Base-by-base conservation (phyloP, 768 basidiomycete genomes). In the Leccinum subtestaceum region DNA sequence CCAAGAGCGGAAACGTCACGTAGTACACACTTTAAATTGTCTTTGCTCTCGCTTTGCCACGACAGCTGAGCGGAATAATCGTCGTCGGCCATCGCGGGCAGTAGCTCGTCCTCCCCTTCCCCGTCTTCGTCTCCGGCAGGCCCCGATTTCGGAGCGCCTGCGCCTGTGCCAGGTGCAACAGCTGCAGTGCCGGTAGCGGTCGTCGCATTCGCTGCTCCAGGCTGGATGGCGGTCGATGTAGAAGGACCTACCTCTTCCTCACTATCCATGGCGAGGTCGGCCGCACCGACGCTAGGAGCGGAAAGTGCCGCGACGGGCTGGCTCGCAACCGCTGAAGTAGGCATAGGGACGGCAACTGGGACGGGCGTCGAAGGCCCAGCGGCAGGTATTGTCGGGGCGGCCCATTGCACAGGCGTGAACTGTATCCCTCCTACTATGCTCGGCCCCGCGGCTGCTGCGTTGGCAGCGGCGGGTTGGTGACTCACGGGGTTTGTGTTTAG, bases 81-180 rank as follows among this genome's bases (percentile, higher is more conserved):
- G 61, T 93, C 91, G 60, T 93, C 91, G 2, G 90, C 91, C 91
- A 93, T 92, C 8, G 88, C 89, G 47, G 89, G 89, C 34, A 91
- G 69, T 46, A 90, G 70, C 63, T 93, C 89, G 58, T 93, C 91
- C 52, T 92, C 90, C 10, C 81, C 89, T 58, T 87, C 91, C 0
- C 74, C 89, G n/a, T 88, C 81, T 51, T 81, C 82, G 34, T 78
- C 68, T 40, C 59, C 70, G 9, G 50, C 61, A 1, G 60, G 21
- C 1, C 58, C 68, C 29, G 34, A 25, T 46, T 67, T 74, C 21
- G 55, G 48, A 49, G 40, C 11, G 19, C 59, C 63, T 23, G 43
- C 43, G 2, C 21, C 34, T 12, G 34, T 34, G 3, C 47, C 52
- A 3, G 52, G 32, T 10, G 29, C 52, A 45, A 7, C 31, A 5